These are phyloP conservation scores for Symmetrospora coprosmae DNA, from an alignment of 768 basidiomycete species.

Conservation along the genomic window DNA sequence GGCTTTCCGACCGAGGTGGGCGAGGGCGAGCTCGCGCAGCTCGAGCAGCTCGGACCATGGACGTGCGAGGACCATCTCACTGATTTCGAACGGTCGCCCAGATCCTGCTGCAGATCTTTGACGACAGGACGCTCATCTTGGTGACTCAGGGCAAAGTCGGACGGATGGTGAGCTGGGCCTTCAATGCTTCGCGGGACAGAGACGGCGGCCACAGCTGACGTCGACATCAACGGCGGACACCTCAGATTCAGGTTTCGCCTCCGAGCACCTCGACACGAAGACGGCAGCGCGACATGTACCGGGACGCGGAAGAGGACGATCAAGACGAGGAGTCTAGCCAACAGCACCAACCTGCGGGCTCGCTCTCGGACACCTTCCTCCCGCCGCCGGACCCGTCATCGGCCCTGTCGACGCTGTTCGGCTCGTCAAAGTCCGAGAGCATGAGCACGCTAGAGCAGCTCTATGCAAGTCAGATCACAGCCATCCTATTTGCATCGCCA, in stretches of 20 bases:
- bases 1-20: constrained; percentile 18
- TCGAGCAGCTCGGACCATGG: no score
- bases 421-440: not conserved
- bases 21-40: no score
- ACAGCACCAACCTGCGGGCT: not conserved
- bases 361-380: not conserved
- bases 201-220: no score
- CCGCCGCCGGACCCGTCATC: constrained; percentile 11
- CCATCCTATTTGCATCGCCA: constrained; percentile 2
- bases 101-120: constrained; percentile 13
- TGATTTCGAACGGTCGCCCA: not conserved
- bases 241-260: constrained; percentile 11
- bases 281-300: not conserved
- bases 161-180: not conserved
- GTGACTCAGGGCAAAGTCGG: constrained; percentile 12
- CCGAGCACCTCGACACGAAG: not conserved
- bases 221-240: no score
- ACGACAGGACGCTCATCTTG: constrained; percentile 1
- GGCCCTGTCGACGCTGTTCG: not conserved
- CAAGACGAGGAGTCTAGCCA: not conserved
- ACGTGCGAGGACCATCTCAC: not conserved
- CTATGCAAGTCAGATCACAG: constrained; percentile 8
- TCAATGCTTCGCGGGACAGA: not conserved
- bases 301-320: not conserved
- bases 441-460: not conserved